Base-by-base conservation (phyloP, 192 early-diverging fungal genomes). In the Backusella westeae region DNA sequence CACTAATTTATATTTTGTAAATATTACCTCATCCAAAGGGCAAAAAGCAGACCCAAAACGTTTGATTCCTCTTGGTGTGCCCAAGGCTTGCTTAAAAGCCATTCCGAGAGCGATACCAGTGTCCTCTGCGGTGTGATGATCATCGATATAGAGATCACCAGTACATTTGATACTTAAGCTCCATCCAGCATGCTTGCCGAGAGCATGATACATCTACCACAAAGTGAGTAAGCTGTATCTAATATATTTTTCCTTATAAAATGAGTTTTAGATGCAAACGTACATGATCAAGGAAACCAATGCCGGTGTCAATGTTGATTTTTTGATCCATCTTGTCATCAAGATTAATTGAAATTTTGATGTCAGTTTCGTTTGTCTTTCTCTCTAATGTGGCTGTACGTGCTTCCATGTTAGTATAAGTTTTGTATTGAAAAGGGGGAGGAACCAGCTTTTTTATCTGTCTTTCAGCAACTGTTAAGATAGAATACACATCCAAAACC, bases 121-220 rank as follows among this genome's bases (percentile, higher is more conserved):
- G 81, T 99, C 98, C 82, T 99, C 97, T 35, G 96, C 94, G 9
- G 97, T 96, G 86, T 99, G 98, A 84, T 99, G 97, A 86, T 99
- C 97, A 85, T 98, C 95, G 66, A 99, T 97, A 81, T 98, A 93
- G 75, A 98, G 85, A 82, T 99, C 97, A 46, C 98, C 98, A 44
- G 85, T 87, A 86, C 97, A 98, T n/a, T 49, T 49, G 1, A 49
- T n/a, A 49, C 46, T 49, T n/a, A 49, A 17, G 15, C 42, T 44
- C 46, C 46, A 98, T 41, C 92, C 90, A 70, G 89, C 87, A 86
- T 99, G 97, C 83, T 98, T 98, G 19, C 96, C 95, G 23, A 99
- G 88, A 9, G 98, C 98, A 76, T 96, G 94, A 82, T 96, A 94
- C 97, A 99, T 99, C 95, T 94, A 87, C 6, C 19, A 1, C 46